Conservation (phyloP, 1,284 basidiomycete genomes). For the Pisolithus thermaeus region DNA sequence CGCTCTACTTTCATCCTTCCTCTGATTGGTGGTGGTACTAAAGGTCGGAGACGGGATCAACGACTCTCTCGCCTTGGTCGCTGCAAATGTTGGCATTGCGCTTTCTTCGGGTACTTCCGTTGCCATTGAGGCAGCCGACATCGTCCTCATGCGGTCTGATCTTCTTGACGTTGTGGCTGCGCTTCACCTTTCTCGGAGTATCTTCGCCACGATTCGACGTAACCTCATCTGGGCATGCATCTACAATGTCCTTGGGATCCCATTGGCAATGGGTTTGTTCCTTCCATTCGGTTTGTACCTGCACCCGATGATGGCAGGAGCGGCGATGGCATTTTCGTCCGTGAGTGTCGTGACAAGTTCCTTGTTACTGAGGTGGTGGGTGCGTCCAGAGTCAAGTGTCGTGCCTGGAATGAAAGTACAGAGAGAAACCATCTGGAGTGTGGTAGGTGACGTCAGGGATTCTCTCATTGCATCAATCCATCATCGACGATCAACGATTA, state of each 20-base stretch:
- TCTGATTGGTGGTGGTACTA: slow-evolving; percentile 2
- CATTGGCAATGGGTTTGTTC: slow-evolving; percentile 97
- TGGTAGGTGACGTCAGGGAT: slow-evolving; percentile 38
- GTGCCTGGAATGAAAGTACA: slow-evolving; percentile 52
- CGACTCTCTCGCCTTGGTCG: slow-evolving; percentile 94
- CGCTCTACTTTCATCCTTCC: background rate
- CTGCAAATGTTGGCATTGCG: slow-evolving; percentile 93
- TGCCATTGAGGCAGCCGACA: slow-evolving; percentile 95
- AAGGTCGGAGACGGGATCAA: slow-evolving; percentile 99
- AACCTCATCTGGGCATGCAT: slow-evolving; percentile 92
- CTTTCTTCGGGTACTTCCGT: slow-evolving; percentile 94
- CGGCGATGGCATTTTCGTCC: slow-evolving; percentile 96
- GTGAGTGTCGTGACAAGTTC: slow-evolving; percentile 94
- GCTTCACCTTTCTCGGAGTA: slow-evolving; percentile 82
- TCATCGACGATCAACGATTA: slow-evolving; percentile 33
- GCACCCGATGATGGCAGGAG: slow-evolving; percentile 97
- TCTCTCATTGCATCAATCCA: slow-evolving; percentile 39
- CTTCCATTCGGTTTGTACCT: slow-evolving; percentile 89
- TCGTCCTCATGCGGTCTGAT: slow-evolving; percentile 96
- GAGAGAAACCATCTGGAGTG: slow-evolving; percentile 34
- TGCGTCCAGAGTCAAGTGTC: slow-evolving; percentile 61
- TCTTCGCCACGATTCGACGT: slow-evolving; percentile 86
- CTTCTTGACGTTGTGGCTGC: slow-evolving; percentile 96
- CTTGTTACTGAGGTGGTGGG: slow-evolving; percentile 84
- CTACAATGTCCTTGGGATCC: slow-evolving; percentile 93